These are phyloP conservation scores for Fusarium acutatum DNA, from an alignment of 2,329 filamentous ascomycete species.

Conservation along the genomic window DNA sequence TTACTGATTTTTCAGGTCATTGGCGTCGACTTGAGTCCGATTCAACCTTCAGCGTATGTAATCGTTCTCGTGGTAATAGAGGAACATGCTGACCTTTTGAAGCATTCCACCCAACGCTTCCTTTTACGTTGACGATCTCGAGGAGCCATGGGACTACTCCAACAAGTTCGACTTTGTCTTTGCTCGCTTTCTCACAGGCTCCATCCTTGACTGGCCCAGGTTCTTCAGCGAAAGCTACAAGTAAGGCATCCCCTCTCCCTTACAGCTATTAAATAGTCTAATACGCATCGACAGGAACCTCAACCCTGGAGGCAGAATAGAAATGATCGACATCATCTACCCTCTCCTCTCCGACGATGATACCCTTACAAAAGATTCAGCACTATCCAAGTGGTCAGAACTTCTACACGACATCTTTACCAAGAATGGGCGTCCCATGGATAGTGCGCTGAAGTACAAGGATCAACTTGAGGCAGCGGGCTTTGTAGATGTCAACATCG, in stretches of 20 bases:
- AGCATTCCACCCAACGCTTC: slow-evolving; percentile 20
- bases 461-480: slow-evolving; percentile 12
- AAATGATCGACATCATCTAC: slow-evolving; percentile 26
- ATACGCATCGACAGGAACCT: neutral
- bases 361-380: neutral
- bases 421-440: neutral
- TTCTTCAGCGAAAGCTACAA: slow-evolving; percentile 16
- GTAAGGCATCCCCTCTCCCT: rapidly evolving
- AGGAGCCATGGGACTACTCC: slow-evolving; percentile 12
- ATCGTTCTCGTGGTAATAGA: rapidly evolving
- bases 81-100: neutral
- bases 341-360: slow-evolving; percentile 14
- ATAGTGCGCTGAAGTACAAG: slow-evolving; percentile 9
- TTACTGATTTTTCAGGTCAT: neutral
- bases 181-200: slow-evolving; percentile 19
- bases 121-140: slow-evolving; percentile 20
- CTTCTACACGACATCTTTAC: neutral
- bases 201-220: slow-evolving; percentile 21
- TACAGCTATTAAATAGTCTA: rapidly evolving
- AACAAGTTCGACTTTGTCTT: slow-evolving; percentile 24
- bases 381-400: slow-evolving; percentile 3
- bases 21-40: slow-evolving; percentile 23
- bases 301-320: slow-evolving; percentile 1
- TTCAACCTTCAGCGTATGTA: slow-evolving; percentile 14
- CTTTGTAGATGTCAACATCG: neutral